phyloP scores from a whole-genome alignment of 495 filamentous ascomycete genomes.

The Darksidea phi region DNA sequence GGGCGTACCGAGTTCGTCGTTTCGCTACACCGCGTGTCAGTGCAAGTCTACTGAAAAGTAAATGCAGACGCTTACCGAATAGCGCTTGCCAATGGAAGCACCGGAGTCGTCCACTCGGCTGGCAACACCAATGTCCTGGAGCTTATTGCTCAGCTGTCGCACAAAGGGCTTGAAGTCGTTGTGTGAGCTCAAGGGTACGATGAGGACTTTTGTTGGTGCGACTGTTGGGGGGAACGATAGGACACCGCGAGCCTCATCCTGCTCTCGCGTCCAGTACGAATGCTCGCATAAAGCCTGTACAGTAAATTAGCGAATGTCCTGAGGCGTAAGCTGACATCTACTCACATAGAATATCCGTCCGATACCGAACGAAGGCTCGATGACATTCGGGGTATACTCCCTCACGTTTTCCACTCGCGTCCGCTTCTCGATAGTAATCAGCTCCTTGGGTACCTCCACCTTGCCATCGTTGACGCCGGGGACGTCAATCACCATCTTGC shows the following conservation, averaged over 20 bases:
- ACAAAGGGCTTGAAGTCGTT: slow-evolving; percentile 58
- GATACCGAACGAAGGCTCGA: slow-evolving; percentile 84
- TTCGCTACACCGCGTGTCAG: slow-evolving; percentile 52
- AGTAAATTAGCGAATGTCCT: neutral
- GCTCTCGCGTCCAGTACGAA: slow-evolving; percentile 69
- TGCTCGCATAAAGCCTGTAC: slow-evolving; percentile 64
- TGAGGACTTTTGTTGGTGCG: slow-evolving; percentile 67
- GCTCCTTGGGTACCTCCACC: slow-evolving; percentile 68
- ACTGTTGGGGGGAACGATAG: slow-evolving; percentile 65
- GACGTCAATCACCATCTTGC: slow-evolving; percentile 67
- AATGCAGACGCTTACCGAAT: slow-evolving; percentile 38
- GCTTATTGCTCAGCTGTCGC: slow-evolving; percentile 54
- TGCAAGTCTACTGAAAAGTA: slow-evolving; percentile 41
- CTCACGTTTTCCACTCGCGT: slow-evolving; percentile 67
- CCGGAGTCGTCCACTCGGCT: slow-evolving; percentile 65
- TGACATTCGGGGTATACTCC: slow-evolving; percentile 74
- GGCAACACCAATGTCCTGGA: slow-evolving; percentile 60
- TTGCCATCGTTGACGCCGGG: slow-evolving; percentile 60
- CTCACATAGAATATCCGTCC: slow-evolving; percentile 69
- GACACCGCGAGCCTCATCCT: slow-evolving; percentile 65
- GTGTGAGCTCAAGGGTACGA: slow-evolving; percentile 64
- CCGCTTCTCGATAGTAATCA: slow-evolving; percentile 68
- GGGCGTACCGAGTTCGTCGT: slow-evolving; percentile 49
- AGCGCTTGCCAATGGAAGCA: slow-evolving; percentile 67
- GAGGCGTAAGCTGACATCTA: neutral